A percentile compares a stretch with the other conserved stretches of the same genome.
These are phyloP conservation scores for Xylaria arbuscula DNA, from an alignment of 2,329 filamentous ascomycete species.

Conservation along the genomic window DNA sequence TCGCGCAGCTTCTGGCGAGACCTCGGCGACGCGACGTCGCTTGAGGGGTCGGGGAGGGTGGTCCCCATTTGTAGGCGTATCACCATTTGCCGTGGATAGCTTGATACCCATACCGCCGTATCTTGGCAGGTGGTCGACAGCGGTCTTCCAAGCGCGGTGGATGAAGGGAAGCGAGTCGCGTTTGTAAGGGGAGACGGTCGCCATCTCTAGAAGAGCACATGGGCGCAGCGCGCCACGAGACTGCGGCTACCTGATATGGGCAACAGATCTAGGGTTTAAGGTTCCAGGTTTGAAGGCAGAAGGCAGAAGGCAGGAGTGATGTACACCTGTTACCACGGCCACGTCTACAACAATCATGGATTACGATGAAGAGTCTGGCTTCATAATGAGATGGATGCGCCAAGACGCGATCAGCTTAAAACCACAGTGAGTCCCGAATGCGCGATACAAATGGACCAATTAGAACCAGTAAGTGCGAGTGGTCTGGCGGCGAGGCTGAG, in stretches of 20 bases:
- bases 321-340: constrained; percentile 32
- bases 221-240: constrained; percentile 48
- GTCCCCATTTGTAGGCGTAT: constrained; percentile 53
- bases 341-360: constrained; percentile 41
- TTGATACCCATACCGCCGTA: constrained; percentile 60
- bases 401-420: constrained; percentile 19
- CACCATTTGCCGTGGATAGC: constrained; percentile 53
- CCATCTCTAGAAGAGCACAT: constrained; percentile 59
- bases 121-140: constrained; percentile 55
- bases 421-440: constrained; percentile 4
- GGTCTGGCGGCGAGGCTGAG: constrained; percentile 1
- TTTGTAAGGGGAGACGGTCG: constrained; percentile 58
- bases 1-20: constrained; percentile 51
- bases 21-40: constrained; percentile 61
- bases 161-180: constrained; percentile 63
- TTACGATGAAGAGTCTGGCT: constrained; percentile 41
- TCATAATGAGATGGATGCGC: constrained; percentile 39
- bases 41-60: constrained; percentile 58
- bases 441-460: neutral
- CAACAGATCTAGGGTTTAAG: constrained; percentile 33
- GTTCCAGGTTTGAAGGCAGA: neutral
- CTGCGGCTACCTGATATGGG: constrained; percentile 42
- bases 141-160: constrained; percentile 64
- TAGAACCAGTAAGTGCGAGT: constrained; percentile 9
- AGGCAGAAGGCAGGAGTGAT: neutral